Evolutionary conservation across 352 stramenopile species (phyloP).

Genomic region (Elongisporangium undulatum): DNA sequence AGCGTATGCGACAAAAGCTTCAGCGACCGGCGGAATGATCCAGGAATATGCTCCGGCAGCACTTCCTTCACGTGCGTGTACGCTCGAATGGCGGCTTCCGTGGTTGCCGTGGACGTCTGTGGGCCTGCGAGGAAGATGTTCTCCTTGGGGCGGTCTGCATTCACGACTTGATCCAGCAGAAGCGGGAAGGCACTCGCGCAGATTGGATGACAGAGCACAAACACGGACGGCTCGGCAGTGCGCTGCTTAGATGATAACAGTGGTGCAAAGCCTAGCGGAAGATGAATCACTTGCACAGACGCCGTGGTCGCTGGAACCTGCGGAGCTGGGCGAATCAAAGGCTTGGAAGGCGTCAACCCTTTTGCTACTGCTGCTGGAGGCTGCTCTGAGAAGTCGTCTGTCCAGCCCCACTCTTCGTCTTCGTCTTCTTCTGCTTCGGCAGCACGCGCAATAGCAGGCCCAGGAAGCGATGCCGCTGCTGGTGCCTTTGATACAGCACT

Average conservation of each 20-base stretch:
- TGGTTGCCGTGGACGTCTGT: neutral
- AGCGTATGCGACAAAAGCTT: conserved; percentile 64
- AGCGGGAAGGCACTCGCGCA: conserved; percentile 70
- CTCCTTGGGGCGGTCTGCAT: neutral
- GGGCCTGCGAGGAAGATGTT: neutral
- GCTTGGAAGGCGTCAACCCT: neutral
- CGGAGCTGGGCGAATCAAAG: too few relatives aligned
- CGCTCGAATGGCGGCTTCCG: conserved; percentile 1
- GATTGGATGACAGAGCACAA: conserved; percentile 62
- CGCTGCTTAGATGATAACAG: conserved; percentile 39
- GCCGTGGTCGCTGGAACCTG: too few relatives aligned
- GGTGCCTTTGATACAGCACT: conserved; percentile 1
- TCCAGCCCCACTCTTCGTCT: conserved; percentile 53
- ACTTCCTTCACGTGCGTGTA: conserved; percentile 70
- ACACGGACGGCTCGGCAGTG: conserved; percentile 51
- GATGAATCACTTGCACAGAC: conserved; percentile 36
- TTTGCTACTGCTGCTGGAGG: neutral
- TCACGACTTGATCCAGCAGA: conserved; percentile 48
- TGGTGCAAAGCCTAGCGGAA: conserved; percentile 54
- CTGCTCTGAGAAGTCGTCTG: conserved; percentile 17
- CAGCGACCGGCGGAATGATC: conserved; percentile 48
- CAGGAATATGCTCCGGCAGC: conserved; percentile 59
- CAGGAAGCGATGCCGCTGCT: neutral
- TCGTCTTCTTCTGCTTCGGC: conserved; percentile 1
- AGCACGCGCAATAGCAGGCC: neutral